These are phyloP conservation scores for Pinus tabuliformis DNA, from an alignment of 75 land plant species.

Conservation along the genomic window DNA sequence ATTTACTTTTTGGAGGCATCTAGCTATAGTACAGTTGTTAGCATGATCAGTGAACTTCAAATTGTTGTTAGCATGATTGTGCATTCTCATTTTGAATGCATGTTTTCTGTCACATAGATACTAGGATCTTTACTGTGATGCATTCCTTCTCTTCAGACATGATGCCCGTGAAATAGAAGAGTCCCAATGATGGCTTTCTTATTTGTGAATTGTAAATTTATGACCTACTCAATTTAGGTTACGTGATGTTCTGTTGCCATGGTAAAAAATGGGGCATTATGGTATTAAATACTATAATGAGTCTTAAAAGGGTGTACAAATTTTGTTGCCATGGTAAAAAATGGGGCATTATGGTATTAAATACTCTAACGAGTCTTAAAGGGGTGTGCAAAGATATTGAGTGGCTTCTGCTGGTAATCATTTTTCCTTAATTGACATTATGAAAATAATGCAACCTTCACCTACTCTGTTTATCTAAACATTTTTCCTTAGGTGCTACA, in stretches of 20 bases:
- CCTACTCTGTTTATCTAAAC: too few relatives aligned
- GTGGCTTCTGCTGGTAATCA: too few relatives aligned
- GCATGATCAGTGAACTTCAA: not conserved
- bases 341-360: not conserved
- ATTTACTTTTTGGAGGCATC: not conserved
- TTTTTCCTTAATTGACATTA: too few relatives aligned
- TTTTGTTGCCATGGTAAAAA: too few relatives aligned
- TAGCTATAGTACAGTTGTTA: not conserved
- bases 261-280: not conserved
- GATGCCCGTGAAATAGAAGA: not conserved
- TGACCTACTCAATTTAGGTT: not conserved
- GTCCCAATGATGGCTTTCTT: not conserved
- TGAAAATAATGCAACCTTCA: too few relatives aligned
- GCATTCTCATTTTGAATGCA: not conserved
- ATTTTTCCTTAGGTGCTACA: too few relatives aligned
- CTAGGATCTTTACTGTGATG: not conserved
- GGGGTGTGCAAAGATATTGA: too few relatives aligned
- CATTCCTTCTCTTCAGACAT: not conserved
- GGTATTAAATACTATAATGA: not conserved
- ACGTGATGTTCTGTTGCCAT: not conserved
- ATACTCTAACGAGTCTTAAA: not conserved
- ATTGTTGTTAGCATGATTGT: not conserved
- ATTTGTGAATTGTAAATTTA: not conserved
- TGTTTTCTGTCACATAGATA: not conserved
- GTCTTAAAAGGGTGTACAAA: not conserved